Evolutionary conservation across 2,329 filamentous ascomycete genomes (phyloP).

Genomic region (Ophiostoma novo-ulmi): DNA sequence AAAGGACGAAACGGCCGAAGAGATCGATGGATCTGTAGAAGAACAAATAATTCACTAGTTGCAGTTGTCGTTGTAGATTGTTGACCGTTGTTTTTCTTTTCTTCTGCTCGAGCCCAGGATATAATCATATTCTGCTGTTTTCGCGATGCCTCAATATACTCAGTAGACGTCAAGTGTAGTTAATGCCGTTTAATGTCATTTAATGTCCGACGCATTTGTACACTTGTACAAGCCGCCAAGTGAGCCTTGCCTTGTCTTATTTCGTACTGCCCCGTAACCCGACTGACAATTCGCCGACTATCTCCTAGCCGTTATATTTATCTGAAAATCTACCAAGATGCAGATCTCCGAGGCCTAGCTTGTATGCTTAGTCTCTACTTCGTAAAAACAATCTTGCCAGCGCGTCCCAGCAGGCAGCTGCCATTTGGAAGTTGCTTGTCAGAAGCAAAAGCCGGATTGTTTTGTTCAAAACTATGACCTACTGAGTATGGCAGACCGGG

Average conservation of each 20-base stretch:
- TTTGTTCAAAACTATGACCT: background rate
- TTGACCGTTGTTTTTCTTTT: background rate
- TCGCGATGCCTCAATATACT: background rate
- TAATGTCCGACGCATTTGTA: background rate
- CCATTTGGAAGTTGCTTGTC: background rate
- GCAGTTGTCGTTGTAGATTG: too few relatives aligned
- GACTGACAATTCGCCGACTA: too few relatives aligned
- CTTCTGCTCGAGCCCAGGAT: background rate
- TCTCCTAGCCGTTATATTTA: background rate
- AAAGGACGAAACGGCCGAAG: background rate
- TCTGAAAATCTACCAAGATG: background rate
- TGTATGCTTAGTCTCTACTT: background rate
- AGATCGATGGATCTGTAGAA: background rate
- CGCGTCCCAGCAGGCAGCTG: too few relatives aligned
- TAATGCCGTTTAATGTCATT: background rate
- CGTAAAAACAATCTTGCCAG: background rate
- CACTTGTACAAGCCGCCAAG: background rate
- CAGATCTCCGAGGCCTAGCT: background rate
- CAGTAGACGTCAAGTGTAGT: background rate
- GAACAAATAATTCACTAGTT: background rate
- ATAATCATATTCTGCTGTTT: background rate
- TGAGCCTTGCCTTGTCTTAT: background rate
- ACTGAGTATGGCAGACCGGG: too few relatives aligned
- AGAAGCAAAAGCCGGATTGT: background rate
- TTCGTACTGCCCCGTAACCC: background rate